phyloP scores from a whole-genome alignment of 768 basidiomycete species.

The Thelephora ganbajun region DNA sequence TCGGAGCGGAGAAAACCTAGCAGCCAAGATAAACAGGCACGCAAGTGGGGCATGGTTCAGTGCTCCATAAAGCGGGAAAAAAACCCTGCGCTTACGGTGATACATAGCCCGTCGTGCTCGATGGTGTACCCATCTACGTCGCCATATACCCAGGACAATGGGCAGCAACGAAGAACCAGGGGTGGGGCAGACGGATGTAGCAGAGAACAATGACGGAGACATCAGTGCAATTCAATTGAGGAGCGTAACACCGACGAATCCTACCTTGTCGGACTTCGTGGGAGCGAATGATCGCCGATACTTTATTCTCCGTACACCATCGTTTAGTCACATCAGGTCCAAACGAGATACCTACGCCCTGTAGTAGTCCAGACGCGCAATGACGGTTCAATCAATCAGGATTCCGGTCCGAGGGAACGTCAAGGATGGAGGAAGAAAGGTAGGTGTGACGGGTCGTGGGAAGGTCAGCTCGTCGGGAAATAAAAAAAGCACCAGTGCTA shows the following conservation, averaged over 20 bases:
- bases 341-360: constrained; percentile 94
- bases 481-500: too few relatives aligned
- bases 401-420: too few relatives aligned
- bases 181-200: neutral
- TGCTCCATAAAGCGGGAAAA: constrained; percentile 4
- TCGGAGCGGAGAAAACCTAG: constrained; percentile 88
- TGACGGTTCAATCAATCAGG: too few relatives aligned
- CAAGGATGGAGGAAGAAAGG: too few relatives aligned
- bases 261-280: constrained; percentile 91
- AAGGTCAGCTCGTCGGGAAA: constrained; percentile 4
- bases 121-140: constrained; percentile 77
- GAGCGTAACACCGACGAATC: constrained; percentile 7
- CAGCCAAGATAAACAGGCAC: neutral
- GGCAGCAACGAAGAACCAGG: neutral
- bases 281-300: constrained; percentile 83
- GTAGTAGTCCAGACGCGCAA: constrained; percentile 2
- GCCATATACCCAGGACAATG: neutral
- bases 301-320: constrained; percentile 80
- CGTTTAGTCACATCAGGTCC: constrained; percentile 86
- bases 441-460: constrained; percentile 3
- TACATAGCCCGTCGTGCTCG: constrained; percentile 90
- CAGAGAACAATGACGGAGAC: constrained; percentile 1
- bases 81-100: constrained; percentile 42
- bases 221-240: neutral
- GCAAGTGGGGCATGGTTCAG: constrained; percentile 1